These are phyloP conservation scores for Biscutella auriculata DNA, from an alignment of 441 rosid genomes.

Conservation along the genomic window DNA sequence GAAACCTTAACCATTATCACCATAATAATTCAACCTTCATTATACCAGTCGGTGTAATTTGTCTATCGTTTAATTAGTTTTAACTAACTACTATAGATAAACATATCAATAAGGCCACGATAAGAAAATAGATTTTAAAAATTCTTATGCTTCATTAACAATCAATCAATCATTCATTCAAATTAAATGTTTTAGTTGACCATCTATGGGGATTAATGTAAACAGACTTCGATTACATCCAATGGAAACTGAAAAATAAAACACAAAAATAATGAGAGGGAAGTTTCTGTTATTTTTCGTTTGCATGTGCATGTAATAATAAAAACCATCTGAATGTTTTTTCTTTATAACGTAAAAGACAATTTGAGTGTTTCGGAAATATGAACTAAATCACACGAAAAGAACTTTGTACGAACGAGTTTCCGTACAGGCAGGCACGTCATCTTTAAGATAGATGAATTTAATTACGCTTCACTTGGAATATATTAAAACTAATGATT, in stretches of 20 bases:
- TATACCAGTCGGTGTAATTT: no score
- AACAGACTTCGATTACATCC: constrained; percentile 3
- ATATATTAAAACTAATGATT: constrained; percentile 3
- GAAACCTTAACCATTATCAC: background rate
- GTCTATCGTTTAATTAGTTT: no score
- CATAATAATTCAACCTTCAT: background rate
- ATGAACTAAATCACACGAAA: constrained; percentile 1
- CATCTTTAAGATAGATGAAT: no score
- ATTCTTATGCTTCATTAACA: background rate
- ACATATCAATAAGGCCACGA: no score
- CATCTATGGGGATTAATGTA: background rate
- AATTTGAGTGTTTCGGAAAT: constrained; percentile 3
- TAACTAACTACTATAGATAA: no score
- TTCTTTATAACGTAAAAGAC: constrained; percentile 1
- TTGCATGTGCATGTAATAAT: constrained; percentile 19
- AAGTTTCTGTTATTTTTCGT: constrained; percentile 24
- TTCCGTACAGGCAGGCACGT: no score
- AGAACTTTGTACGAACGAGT: constrained; percentile 4
- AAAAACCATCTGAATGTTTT: constrained; percentile 9
- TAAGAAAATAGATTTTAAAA: background rate
- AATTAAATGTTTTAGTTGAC: constrained; percentile 7
- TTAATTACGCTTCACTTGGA: constrained; percentile 10
- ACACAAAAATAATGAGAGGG: constrained; percentile 1
- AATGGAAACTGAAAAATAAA: background rate
- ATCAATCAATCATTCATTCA: background rate